These are phyloP conservation scores for Trichosanthes truncata DNA, from an alignment of 306 rosid genomes.

Conservation along the genomic window DNA sequence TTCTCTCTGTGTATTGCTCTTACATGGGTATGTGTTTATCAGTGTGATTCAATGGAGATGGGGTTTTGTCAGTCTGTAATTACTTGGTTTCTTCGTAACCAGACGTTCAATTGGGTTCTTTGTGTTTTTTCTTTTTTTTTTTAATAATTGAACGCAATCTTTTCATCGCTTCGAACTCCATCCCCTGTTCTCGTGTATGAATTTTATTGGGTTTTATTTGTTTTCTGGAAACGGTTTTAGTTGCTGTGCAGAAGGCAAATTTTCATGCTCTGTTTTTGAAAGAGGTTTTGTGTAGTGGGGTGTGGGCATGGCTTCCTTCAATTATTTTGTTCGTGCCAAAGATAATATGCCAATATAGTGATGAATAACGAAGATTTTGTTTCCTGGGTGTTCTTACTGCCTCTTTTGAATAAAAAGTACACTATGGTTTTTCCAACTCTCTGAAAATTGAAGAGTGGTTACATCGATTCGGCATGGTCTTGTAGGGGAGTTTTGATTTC, in stretches of 20 bases:
- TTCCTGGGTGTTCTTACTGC: not conserved
- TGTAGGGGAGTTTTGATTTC: not conserved
- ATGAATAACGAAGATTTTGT: not conserved
- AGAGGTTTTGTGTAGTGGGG: not conserved
- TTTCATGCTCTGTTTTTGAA: constrained; percentile 2
- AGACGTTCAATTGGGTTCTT: not conserved
- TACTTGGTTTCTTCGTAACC: not conserved
- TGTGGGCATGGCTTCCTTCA: not conserved
- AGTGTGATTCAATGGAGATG: not conserved
- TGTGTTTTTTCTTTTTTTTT: not conserved
- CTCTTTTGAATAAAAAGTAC: not conserved
- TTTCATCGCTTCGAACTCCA: not conserved
- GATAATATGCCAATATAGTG: not conserved
- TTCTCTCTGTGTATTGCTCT: not conserved
- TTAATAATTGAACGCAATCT: not conserved
- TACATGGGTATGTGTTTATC: not conserved
- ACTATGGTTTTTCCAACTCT: not conserved
- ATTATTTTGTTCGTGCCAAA: not conserved
- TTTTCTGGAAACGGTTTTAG: not conserved
- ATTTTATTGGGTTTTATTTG: not conserved
- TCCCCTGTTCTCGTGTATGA: not conserved
- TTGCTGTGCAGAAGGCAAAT: not conserved
- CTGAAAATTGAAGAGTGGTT: not conserved
- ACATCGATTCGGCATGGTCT: not conserved
- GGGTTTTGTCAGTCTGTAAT: not conserved